Evolutionary conservation across 192 early-diverging fungal species (phyloP).

Genomic region (Chytriomyces sp.): DNA sequence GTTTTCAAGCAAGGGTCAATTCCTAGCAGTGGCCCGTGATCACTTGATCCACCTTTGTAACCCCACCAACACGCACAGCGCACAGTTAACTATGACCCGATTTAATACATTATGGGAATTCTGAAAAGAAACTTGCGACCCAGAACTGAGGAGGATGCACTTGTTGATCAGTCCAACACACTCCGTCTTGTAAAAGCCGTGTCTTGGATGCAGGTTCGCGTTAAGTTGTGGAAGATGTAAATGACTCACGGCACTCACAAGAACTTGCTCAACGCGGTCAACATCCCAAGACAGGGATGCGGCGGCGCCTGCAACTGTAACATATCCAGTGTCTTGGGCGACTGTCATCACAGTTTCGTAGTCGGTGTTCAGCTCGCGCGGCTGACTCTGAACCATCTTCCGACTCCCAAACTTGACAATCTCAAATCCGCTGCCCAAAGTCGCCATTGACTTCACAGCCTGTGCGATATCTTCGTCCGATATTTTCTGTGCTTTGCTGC

Average conservation of each 20-base stretch:
- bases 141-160: slow-evolving; percentile 52
- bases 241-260: slow-evolving; percentile 54
- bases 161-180: slow-evolving; percentile 78
- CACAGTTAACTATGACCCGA: no score
- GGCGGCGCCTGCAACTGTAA: slow-evolving; percentile 48
- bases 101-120: background rate
- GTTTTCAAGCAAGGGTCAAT: no score
- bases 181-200: slow-evolving; percentile 70
- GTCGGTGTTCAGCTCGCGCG: slow-evolving; percentile 87
- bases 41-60: no score
- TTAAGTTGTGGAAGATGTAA: slow-evolving; percentile 12
- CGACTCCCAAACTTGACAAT: slow-evolving; percentile 78
- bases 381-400: slow-evolving; percentile 87
- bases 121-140: slow-evolving; percentile 49
- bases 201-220: background rate
- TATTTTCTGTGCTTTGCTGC: slow-evolving; percentile 57
- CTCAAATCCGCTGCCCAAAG: slow-evolving; percentile 89
- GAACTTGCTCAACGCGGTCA: slow-evolving; percentile 56
- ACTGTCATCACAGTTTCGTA: slow-evolving; percentile 69
- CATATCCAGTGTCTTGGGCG: slow-evolving; percentile 68
- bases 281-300: slow-evolving; percentile 61
- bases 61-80: no score
- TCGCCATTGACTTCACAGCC: slow-evolving; percentile 82
- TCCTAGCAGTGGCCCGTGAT: no score
- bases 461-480: slow-evolving; percentile 81